These are phyloP conservation scores for Candida dubliniensis DNA, from an alignment of 1,139 yeast species.

Conservation along the genomic window DNA sequence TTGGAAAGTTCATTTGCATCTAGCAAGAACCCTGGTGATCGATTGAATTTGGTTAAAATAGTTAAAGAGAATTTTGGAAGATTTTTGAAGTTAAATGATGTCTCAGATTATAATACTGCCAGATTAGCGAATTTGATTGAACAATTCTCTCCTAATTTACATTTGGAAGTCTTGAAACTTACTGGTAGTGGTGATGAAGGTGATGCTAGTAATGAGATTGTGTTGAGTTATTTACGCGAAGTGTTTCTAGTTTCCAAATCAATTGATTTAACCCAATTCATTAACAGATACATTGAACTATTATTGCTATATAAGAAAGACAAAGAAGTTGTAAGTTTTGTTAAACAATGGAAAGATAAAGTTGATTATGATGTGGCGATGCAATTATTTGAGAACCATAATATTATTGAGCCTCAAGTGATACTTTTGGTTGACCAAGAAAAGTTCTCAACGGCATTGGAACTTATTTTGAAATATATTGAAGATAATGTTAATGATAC, in stretches of 20 bases:
- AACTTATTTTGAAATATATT: constrained; percentile 26
- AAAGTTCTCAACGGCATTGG: constrained; percentile 27
- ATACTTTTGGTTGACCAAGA: constrained; percentile 23
- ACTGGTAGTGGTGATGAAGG: constrained; percentile 1
- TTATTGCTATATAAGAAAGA: constrained; percentile 24
- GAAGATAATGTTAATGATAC: constrained; percentile 9
- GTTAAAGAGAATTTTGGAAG: constrained; percentile 37
- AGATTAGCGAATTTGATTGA: constrained; percentile 37
- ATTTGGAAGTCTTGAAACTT: constrained; percentile 32
- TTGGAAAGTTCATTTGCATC: constrained; percentile 41
- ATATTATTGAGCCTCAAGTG: constrained; percentile 25
- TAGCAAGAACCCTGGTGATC: constrained; percentile 31
- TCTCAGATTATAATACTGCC: constrained; percentile 13
- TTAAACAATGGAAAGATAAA: constrained; percentile 17
- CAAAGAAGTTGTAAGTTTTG: constrained; percentile 15
- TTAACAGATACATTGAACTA: constrained; percentile 31
- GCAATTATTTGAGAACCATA: constrained; percentile 23
- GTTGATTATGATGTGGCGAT: constrained; percentile 20
- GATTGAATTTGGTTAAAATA: constrained; percentile 32
- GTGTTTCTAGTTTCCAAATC: constrained; percentile 17
- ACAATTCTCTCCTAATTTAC: constrained; percentile 38
- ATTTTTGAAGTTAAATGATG: constrained; percentile 35
- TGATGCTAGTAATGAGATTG: constrained; percentile 20
- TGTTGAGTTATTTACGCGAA: constrained; percentile 29
- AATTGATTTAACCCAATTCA: constrained; percentile 14